These are phyloP conservation scores for Botrytis sinoallii DNA, from an alignment of 2,329 filamentous ascomycete genomes.

Conservation along the genomic window DNA sequence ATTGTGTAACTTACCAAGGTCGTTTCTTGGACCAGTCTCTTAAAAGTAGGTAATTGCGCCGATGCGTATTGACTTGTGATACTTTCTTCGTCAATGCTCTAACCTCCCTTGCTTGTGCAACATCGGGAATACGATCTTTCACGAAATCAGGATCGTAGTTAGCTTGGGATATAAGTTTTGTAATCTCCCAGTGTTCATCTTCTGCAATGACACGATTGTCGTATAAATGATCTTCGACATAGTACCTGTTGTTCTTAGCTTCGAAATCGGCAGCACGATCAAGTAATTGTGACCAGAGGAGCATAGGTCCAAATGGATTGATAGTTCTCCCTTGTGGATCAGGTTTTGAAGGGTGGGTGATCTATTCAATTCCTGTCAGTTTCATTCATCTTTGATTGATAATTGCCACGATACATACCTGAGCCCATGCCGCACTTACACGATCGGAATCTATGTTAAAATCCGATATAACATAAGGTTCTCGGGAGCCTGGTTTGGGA, in stretches of 20 bases:
- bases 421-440: not conserved
- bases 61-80: conserved; percentile 19
- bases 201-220: conserved; percentile 22
- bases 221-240: conserved; percentile 26
- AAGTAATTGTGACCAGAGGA: conserved; percentile 24
- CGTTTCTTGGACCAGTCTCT: conserved; percentile 26
- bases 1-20: conserved; percentile 22
- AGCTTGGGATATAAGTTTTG: not conserved
- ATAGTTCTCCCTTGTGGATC: not conserved
- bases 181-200: conserved; percentile 21
- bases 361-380: conserved; percentile 4
- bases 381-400: not conserved
- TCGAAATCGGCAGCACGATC: conserved; percentile 35
- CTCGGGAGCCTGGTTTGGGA: not conserved
- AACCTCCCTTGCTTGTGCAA: not conserved
- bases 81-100: conserved; percentile 16
- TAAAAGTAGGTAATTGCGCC: conserved; percentile 24
- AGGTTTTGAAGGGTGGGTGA: not conserved
- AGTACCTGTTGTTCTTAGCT: conserved; percentile 3
- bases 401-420: not conserved
- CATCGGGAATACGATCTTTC: not conserved
- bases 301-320: not conserved
- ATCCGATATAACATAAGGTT: not conserved
- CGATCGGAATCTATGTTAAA: conserved; percentile 12
- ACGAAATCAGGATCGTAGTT: not conserved